Conservation (phyloP, 768 basidiomycete species). For the Lactarius hatsudake region DNA sequence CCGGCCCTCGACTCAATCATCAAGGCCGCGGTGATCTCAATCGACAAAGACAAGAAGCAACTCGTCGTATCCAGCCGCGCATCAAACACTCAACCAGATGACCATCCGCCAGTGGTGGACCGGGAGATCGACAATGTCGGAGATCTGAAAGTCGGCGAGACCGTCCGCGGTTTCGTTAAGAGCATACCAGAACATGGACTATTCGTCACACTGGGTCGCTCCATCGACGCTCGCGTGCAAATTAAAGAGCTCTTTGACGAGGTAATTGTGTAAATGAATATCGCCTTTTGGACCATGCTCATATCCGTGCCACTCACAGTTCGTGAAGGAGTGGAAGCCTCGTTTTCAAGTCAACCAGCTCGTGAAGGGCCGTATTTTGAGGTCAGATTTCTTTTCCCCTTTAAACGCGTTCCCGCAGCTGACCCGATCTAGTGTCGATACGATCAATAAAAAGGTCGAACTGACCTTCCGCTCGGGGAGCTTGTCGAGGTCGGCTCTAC, state of each 20-base stretch:
- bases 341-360: conserved; percentile 77
- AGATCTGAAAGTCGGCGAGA: conserved; percentile 68
- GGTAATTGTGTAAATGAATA: conserved; percentile 35
- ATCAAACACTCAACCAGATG: conserved; percentile 62
- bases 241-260: conserved; percentile 94
- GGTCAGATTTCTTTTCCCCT: conserved; percentile 42
- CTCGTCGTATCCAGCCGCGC: conserved; percentile 78
- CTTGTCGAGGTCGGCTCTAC: conserved; percentile 39
- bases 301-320: conserved; percentile 45
- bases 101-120: conserved; percentile 53
- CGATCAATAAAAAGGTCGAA: conserved; percentile 76
- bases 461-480: conserved; percentile 80
- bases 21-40: conserved; percentile 64
- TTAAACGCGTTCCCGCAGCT: background rate
- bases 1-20: conserved; percentile 64
- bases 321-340: conserved; percentile 92
- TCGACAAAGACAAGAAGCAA: conserved; percentile 64
- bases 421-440: conserved; percentile 55
- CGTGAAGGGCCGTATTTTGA: conserved; percentile 81
- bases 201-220: conserved; percentile 81
- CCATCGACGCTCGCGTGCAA: conserved; percentile 88
- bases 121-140: conserved; percentile 59
- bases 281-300: conserved; percentile 2
- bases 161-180: conserved; percentile 87
- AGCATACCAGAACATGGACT: conserved; percentile 82